Percentiles rank a stretch among this genome's conserved stretches.
Evolutionary conservation across 164 flowering plant genomes (phyloP).

Genomic region (Vitis rotundifolia): DNA sequence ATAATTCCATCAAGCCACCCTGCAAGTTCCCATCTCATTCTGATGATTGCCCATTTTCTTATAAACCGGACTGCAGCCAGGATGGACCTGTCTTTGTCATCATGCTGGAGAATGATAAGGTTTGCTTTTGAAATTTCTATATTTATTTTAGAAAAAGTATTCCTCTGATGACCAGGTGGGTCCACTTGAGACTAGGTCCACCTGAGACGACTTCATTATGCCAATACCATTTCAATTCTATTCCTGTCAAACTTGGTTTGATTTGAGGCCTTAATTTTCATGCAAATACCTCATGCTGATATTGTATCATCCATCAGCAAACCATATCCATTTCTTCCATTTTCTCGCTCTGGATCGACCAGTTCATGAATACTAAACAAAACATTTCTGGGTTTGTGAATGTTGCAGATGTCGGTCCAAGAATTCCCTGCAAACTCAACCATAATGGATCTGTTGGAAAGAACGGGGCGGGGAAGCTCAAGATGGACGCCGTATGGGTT

Average conservation of each 20-base stretch:
- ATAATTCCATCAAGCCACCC: conserved; percentile 61
- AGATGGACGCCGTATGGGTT: conserved; percentile 62
- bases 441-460: conserved; percentile 63
- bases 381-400: background rate
- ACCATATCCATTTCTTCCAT: no score
- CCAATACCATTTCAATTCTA: no score
- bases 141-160: background rate
- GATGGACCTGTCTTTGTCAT: conserved; percentile 85
- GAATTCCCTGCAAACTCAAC: conserved; percentile 80
- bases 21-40: conserved; percentile 85
- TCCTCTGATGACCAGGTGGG: background rate
- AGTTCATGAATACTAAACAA: no score
- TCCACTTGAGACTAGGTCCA: background rate
- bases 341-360: no score
- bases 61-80: conserved; percentile 45
- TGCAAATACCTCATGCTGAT: no score
- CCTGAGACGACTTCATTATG: no score
- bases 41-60: conserved; percentile 72
- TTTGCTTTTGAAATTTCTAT: conserved; percentile 12
- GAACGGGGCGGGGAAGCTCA: conserved; percentile 61
- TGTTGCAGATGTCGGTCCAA: conserved; percentile 89
- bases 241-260: no score
- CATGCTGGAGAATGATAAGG: conserved; percentile 93
- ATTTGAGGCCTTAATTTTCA: background rate
- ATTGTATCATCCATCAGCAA: no score